Evolutionary conservation across 1,139 yeast species (phyloP).

Genomic region (Saccharomyces hybrid): DNA sequence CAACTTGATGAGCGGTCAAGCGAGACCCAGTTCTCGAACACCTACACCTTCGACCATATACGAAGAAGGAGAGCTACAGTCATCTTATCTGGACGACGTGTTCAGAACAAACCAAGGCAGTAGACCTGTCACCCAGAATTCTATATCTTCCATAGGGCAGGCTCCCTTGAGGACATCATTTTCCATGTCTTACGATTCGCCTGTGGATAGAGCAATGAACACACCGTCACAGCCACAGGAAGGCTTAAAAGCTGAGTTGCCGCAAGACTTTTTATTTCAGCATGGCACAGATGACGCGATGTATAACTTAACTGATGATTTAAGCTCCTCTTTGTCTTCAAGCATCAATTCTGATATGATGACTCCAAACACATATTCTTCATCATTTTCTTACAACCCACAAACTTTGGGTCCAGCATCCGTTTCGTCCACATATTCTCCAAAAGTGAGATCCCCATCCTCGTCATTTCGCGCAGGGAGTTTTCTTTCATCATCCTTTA

Average conservation of each 20-base stretch:
- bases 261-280: constrained; percentile 1
- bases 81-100: constrained; percentile 1
- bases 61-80: not conserved
- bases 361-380: too few relatives aligned
- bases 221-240: not conserved
- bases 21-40: not conserved
- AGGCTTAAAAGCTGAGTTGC: not conserved
- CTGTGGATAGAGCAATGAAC: not conserved
- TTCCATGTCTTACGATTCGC: not conserved
- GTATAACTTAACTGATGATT: constrained; percentile 21
- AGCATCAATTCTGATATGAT: constrained; percentile 22
- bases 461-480: constrained; percentile 24
- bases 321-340: constrained; percentile 27
- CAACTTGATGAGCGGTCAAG: too few relatives aligned
- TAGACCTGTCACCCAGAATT: not conserved
- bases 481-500: constrained; percentile 25
- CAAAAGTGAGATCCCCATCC: constrained; percentile 26
- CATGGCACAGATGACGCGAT: constrained; percentile 13
- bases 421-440: constrained; percentile 7
- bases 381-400: constrained; percentile 3
- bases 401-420: constrained; percentile 12
- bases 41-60: not conserved
- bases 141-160: constrained; percentile 1
- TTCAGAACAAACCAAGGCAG: constrained; percentile 7
- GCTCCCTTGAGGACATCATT: not conserved